A percentile compares a stretch with the other conserved stretches of the same genome.
Evolutionary conservation across 2,329 filamentous ascomycete species (phyloP).

Genomic region (Pseudogymnoascus sp.): DNA sequence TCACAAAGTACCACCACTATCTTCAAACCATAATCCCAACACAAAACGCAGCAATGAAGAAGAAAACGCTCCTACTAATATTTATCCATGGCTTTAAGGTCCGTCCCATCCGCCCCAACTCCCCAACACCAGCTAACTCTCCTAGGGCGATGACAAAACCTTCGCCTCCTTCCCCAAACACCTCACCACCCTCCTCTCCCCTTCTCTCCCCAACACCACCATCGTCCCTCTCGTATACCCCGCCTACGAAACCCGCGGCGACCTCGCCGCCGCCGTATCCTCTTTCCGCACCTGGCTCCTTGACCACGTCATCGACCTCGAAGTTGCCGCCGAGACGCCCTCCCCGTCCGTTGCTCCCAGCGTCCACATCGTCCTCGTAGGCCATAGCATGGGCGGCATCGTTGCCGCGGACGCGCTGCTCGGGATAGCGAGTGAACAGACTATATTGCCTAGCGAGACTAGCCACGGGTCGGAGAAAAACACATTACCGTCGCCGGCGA

Average conservation of each 20-base stretch:
- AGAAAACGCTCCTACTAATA: slow-evolving; percentile 71
- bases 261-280: slow-evolving; percentile 61
- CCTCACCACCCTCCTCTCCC: slow-evolving; percentile 54
- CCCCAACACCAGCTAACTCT: slow-evolving; percentile 4
- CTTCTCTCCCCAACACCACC: slow-evolving; percentile 59
- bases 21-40: not conserved
- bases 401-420: slow-evolving; percentile 85
- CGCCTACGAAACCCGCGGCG: slow-evolving; percentile 72
- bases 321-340: slow-evolving; percentile 71
- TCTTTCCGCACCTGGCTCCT: slow-evolving; percentile 77
- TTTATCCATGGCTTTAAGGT: slow-evolving; percentile 89
- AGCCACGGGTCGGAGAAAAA: slow-evolving; percentile 7
- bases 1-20: not conserved
- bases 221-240: slow-evolving; percentile 67
- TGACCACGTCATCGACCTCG: slow-evolving; percentile 87
- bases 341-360: slow-evolving; percentile 82
- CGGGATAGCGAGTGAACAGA: slow-evolving; percentile 40
- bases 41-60: slow-evolving; percentile 42
- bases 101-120: slow-evolving; percentile 5
- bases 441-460: not conserved
- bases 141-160: slow-evolving; percentile 66
- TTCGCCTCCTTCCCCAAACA: slow-evolving; percentile 71
- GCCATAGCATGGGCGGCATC: slow-evolving; percentile 90
- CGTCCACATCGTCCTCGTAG: slow-evolving; percentile 72
- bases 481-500: slow-evolving; percentile 16